A percentile compares a stretch with the other conserved stretches of the same genome.
Conservation (phyloP, 768 basidiomycete genomes). For the Rickenella mellea region DNA sequence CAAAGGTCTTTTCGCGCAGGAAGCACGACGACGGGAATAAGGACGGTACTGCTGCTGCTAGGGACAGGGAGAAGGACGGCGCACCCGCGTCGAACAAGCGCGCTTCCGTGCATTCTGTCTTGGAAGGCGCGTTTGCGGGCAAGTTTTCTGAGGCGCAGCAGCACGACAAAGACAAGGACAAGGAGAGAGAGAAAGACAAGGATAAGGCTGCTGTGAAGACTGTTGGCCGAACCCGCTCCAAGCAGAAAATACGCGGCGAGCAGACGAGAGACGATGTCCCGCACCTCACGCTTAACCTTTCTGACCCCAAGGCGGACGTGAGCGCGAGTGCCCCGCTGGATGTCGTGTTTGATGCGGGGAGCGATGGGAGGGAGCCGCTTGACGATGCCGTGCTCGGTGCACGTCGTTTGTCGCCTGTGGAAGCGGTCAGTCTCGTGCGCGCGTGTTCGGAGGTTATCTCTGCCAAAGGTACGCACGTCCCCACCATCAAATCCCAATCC, state of each 20-base stretch:
- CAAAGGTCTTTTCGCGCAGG: conserved; percentile 46
- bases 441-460: conserved; percentile 61
- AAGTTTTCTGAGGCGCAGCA: conserved; percentile 35
- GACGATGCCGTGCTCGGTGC: conserved; percentile 48
- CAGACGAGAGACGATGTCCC: conserved; percentile 28
- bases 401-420: conserved; percentile 48
- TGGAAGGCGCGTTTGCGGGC: conserved; percentile 71
- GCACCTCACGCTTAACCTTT: conserved; percentile 54
- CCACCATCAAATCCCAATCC: too few relatives aligned
- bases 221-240: conserved; percentile 27
- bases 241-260: conserved; percentile 31
- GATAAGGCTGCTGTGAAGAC: conserved; percentile 33
- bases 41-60: too few relatives aligned
- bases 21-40: neutral
- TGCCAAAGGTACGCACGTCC: conserved; percentile 45
- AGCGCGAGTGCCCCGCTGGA: conserved; percentile 36
- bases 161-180: conserved; percentile 21
- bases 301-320: conserved; percentile 38
- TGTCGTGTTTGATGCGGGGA: conserved; percentile 52
- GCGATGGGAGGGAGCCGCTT: conserved; percentile 35
- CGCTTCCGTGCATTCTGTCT: conserved; percentile 33
- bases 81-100: conserved; percentile 27
- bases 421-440: conserved; percentile 55
- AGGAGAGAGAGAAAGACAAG: conserved; percentile 24
- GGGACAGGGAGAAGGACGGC: conserved; percentile 57